Evolutionary conservation across 257 asterid genomes (phyloP).

Genomic region (Marsdenia floribunda): DNA sequence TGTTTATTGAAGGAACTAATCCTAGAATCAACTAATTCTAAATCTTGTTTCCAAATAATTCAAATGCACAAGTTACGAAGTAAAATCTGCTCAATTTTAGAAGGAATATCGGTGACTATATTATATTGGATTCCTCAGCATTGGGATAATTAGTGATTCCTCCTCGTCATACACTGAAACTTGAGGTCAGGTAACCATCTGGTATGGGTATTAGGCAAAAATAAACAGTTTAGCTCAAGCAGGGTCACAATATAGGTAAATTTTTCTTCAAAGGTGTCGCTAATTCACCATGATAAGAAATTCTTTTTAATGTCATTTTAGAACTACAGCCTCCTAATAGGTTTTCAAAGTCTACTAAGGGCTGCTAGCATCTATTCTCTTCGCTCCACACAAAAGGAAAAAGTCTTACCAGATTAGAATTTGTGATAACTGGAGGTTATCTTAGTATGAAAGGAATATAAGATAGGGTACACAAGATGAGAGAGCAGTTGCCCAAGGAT

Average conservation of each 20-base stretch:
- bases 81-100: not conserved
- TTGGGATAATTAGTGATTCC: not conserved
- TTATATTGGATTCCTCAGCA: not conserved
- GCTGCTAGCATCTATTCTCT: not conserved
- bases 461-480: not conserved
- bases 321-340: not conserved
- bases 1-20: not conserved
- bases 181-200: not conserved
- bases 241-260: no score
- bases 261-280: not conserved
- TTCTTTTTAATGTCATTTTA: not conserved
- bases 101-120: not conserved
- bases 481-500: not conserved
- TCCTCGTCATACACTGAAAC: not conserved
- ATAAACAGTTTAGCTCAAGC: no score
- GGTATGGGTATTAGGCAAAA: not conserved
- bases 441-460: not conserved
- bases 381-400: not conserved
- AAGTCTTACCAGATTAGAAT: not conserved
- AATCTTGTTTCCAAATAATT: not conserved
- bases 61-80: no score
- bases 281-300: not conserved
- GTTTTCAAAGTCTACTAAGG: not conserved
- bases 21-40: not conserved
- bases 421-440: not conserved